These are phyloP conservation scores for Neurospora sp. DNA, from an alignment of 495 filamentous ascomycete species.

Conservation along the genomic window DNA sequence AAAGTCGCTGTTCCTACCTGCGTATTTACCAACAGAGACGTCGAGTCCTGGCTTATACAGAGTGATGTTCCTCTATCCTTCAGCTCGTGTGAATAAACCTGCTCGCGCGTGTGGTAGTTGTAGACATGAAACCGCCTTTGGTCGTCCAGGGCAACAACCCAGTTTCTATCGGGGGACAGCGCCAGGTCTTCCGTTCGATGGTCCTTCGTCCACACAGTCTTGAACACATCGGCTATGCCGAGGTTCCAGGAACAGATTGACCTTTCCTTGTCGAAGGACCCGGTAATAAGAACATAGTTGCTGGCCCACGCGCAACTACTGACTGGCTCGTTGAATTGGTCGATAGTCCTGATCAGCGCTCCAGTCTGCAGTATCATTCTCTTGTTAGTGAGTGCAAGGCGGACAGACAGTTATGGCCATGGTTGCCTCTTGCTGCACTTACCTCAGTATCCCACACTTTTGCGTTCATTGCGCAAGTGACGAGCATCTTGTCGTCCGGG, in stretches of 20 bases:
- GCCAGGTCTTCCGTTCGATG: conserved; percentile 77
- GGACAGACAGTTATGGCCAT: not conserved
- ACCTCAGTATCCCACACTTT: conserved; percentile 73
- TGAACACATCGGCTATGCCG: conserved; percentile 36
- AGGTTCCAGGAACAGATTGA: conserved; percentile 62
- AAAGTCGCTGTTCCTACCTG: conserved; percentile 62
- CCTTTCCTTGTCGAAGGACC: conserved; percentile 57
- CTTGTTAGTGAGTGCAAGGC: not conserved
- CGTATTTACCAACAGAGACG: conserved; percentile 72
- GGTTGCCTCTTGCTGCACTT: conserved; percentile 17
- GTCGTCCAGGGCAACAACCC: conserved; percentile 66
- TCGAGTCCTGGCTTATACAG: conserved; percentile 68
- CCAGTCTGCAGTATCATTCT: conserved; percentile 48
- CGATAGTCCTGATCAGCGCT: conserved; percentile 48
- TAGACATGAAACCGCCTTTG: conserved; percentile 67
- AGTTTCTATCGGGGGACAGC: conserved; percentile 66
- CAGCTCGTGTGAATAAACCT: conserved; percentile 61
- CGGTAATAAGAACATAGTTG: conserved; percentile 67
- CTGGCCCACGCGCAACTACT: conserved; percentile 82
- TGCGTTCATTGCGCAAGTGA: conserved; percentile 74
- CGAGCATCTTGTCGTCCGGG: conserved; percentile 74
- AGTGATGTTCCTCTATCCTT: conserved; percentile 63
- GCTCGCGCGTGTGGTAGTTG: conserved; percentile 61
- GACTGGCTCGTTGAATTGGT: conserved; percentile 67
- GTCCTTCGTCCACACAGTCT: conserved; percentile 50